Evolutionary conservation across 176 grass and related monocot species (phyloP), one percentile per base, ranked within the genome.

Genomic region (Musa schizocarpa): DNA sequence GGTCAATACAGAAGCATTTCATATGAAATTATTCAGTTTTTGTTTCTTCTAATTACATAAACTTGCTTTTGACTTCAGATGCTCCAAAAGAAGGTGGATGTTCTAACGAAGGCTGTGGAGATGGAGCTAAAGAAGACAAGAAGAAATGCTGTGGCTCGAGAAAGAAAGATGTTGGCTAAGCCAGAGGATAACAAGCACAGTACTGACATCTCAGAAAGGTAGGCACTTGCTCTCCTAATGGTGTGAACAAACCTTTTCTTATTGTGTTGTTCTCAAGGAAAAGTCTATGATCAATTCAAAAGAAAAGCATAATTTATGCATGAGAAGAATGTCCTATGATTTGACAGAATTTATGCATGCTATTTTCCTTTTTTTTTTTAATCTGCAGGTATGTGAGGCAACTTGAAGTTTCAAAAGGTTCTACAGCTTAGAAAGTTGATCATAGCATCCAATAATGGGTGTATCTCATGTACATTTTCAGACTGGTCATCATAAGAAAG

Each of bases 111-210:
- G 49, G 59, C 61, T 25, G 61, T 77, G 21, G 75, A 52, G 50
- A 50, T 77, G 43, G 75, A 73, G 26, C 29, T 27, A 1, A 73
- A 53, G 68, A 80, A 53, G 69, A 80, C 21, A 16, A 80, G 78
- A 63, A 80, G 68, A 72, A 70, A 64, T 72, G 55, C 13, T 11
- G 51, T 66, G 11, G 77, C 34, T 17, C 61, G 26, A 73, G 78
- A 72, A 72, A 72, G 72, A 55, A 68, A 72, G 63, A 56, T 56
- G 12, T 49, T 52, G 13, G 8, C 52, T 11, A 80, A 52, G 56
- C 52, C 19, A 54, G 50, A 73, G 21, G 49, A 61, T 23, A 16
- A 20, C 51, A 79, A 71, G 68, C 53, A 48, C 20, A 71, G 49
- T 9, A 51, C 2, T 50, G 29, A 51, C 34, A 51, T 56, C 72